Conservation (phyloP, 495 filamentous ascomycete genomes). For the Pyronema domesticum region DNA sequence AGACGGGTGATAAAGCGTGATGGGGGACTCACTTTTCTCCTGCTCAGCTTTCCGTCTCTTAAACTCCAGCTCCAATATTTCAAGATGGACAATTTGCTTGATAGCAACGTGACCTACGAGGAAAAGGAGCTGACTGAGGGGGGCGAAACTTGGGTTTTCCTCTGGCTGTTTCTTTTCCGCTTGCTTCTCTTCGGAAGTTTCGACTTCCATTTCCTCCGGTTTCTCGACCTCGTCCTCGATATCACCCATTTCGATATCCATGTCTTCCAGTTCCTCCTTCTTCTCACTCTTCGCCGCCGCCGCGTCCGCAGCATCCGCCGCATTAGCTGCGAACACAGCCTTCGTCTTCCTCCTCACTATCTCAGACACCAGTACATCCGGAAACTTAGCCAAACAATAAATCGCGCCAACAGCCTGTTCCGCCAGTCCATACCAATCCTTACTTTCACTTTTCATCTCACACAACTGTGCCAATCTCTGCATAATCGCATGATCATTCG, state of each 20-base stretch:
- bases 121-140: conserved; percentile 80
- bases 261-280: conserved; percentile 12
- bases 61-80: conserved; percentile 91
- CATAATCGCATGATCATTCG: conserved; percentile 82
- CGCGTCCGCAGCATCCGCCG: conserved; percentile 24
- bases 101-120: conserved; percentile 92
- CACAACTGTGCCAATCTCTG: conserved; percentile 61
- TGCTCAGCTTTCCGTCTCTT: conserved; percentile 89
- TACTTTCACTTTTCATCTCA: conserved; percentile 68
- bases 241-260: conserved; percentile 17
- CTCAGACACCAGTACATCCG: conserved; percentile 83
- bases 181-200: conserved; percentile 26
- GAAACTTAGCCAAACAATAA: conserved; percentile 85
- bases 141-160: conserved; percentile 33
- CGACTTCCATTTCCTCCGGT: conserved; percentile 22
- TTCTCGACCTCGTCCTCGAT: conserved; percentile 26
- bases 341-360: conserved; percentile 75
- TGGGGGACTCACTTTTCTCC: conserved; percentile 43
- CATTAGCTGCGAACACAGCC: conserved; percentile 44
- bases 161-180: no score
- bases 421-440: conserved; percentile 91
- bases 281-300: no score
- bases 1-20: no score
- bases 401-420: conserved; percentile 95
- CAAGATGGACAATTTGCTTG: conserved; percentile 99